Evolutionary conservation across 345 rosid species (phyloP), one percentile per base, ranked within the genome.

Genomic region (Durio zibethinus): DNA sequence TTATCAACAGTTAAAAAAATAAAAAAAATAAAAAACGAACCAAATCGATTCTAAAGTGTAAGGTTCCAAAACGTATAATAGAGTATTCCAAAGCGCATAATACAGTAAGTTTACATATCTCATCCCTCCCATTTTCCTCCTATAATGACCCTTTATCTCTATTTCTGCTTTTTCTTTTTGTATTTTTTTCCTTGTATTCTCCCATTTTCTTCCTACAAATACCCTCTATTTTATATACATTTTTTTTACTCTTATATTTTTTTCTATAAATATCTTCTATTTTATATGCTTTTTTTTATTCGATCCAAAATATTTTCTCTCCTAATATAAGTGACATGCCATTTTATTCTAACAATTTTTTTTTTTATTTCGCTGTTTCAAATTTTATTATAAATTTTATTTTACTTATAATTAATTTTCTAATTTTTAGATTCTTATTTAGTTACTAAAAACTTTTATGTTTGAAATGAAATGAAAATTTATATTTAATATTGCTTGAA

Each of bases 161-260:
- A n/a, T n/a, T n/a, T n/a, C n/a, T n/a, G n/a, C n/a, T n/a, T n/a
- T n/a, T n/a, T n/a, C n/a, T n/a, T n/a, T n/a, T n/a, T n/a, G n/a
- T n/a, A n/a, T n/a, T n/a, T n/a, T n/a, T n/a, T n/a, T n/a, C n/a
- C n/a, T n/a, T n/a, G n/a, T n/a, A n/a, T n/a, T n/a, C 85, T 21
- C 16, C 11, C 16, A 0, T 0, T 7, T n/a, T 15, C 6, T 20
- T 31, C n/a, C 4, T 14, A n/a, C n/a, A n/a, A n/a, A n/a, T n/a
- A n/a, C 9, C 10, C 5, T 47, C n/a, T n/a, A n/a, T n/a, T n/a
- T n/a, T n/a, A n/a, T n/a, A n/a, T n/a, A n/a, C 4, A 1, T 36
- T 11, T 2, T 21, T 4, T 25, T 6, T 31, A n/a, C 40, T 10
- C 23, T 18, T 36, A 0, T 18, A 1, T 43, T 38, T n/a, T n/a